These are phyloP conservation scores for Fusarium tuaranense DNA, from an alignment of 2,329 filamentous ascomycete genomes.

Conservation along the genomic window DNA sequence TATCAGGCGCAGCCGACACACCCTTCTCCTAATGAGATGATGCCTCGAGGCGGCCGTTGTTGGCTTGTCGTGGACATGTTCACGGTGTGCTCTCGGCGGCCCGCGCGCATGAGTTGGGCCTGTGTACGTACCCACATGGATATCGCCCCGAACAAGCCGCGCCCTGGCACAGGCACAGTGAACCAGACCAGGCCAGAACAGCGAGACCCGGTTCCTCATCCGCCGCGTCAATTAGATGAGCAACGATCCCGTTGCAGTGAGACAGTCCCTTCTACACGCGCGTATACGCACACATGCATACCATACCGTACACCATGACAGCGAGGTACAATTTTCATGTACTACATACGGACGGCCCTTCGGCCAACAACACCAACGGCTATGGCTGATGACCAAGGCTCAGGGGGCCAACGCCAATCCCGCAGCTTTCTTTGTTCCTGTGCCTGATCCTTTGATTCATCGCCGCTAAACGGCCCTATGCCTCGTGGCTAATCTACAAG, in stretches of 20 bases:
- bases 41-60: constrained; percentile 18
- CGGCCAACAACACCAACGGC: constrained; percentile 2
- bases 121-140: constrained; percentile 34
- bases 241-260: background rate
- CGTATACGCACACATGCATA: constrained; percentile 15
- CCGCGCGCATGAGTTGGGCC: constrained; percentile 39
- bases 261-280: constrained; percentile 19
- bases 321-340: background rate
- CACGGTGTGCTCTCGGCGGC: constrained; percentile 32
- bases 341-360: background rate
- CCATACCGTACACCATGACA: constrained; percentile 5
- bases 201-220: constrained; percentile 16
- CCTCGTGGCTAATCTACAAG: constrained; percentile 41
- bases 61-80: constrained; percentile 33
- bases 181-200: constrained; percentile 4
- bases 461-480: constrained; percentile 30
- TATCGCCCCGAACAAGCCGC: constrained; percentile 15
- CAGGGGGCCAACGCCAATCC: constrained; percentile 15
- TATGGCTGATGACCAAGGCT: constrained; percentile 12
- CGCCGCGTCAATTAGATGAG: constrained; percentile 26
- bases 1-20: constrained; percentile 36
- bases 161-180: constrained; percentile 13
- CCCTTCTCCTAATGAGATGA: constrained; percentile 6
- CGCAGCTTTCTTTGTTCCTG: constrained; percentile 23
- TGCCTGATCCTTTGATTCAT: constrained; percentile 32